Conservation (phyloP, 2,329 filamentous ascomycete species). For the Triangularia setosa region DNA sequence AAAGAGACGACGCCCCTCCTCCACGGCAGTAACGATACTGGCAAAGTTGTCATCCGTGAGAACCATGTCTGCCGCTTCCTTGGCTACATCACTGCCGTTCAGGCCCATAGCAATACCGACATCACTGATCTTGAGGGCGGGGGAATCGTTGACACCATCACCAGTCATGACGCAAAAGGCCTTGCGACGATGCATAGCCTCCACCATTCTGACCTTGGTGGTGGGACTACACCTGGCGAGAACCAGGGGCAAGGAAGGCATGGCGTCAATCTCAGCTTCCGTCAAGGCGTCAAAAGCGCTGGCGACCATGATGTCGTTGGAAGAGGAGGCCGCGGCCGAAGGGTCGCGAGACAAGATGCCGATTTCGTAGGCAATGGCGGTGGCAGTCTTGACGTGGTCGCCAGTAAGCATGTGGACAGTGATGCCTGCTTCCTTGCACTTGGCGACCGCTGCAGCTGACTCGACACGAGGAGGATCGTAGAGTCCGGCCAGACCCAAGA, state of each 20-base stretch:
- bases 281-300: conserved; percentile 59
- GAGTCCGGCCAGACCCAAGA: conserved; percentile 67
- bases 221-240: conserved; percentile 66
- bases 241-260: conserved; percentile 61
- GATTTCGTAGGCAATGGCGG: conserved; percentile 62
- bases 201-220: conserved; percentile 72
- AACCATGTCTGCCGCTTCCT: conserved; percentile 91
- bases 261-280: conserved; percentile 58
- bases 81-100: conserved; percentile 93
- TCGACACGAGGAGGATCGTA: conserved; percentile 70
- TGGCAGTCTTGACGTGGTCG: conserved; percentile 64
- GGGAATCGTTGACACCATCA: conserved; percentile 96
- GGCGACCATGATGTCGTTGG: conserved; percentile 56
- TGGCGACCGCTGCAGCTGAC: conserved; percentile 56
- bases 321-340: conserved; percentile 19
- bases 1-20: conserved; percentile 65
- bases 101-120: conserved; percentile 97
- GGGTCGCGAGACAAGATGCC: conserved; percentile 47
- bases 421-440: conserved; percentile 59
- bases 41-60: conserved; percentile 86
- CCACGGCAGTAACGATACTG: conserved; percentile 68
- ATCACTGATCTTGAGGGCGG: conserved; percentile 92
- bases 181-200: conserved; percentile 65
- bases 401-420: conserved; percentile 68
- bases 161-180: conserved; percentile 90